phyloP scores from a whole-genome alignment of 306 rosid species.

The Vigna angularis region DNA sequence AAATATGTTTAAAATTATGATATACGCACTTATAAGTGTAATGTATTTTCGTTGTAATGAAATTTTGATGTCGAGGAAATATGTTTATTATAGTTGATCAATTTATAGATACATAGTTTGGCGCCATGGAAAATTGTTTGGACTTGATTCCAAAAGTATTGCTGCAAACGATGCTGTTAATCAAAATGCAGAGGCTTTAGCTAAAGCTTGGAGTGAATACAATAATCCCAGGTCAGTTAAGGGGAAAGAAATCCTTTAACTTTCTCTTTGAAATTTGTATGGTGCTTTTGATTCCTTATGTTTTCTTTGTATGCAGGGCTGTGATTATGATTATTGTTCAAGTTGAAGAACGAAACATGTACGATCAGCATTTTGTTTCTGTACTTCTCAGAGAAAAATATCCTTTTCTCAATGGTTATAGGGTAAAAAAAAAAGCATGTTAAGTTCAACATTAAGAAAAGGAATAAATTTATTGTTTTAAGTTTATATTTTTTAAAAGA shows the following conservation, averaged over 20 bases:
- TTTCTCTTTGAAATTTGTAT: not conserved
- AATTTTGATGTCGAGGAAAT: not conserved
- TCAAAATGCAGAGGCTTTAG: constrained; percentile 70
- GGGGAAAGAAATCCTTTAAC: constrained; percentile 24
- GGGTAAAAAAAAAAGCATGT: too few species aligned
- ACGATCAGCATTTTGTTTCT: constrained; percentile 87
- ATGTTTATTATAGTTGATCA: constrained; percentile 40
- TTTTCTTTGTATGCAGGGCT: constrained; percentile 61
- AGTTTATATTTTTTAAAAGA: too few species aligned
- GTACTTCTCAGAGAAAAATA: constrained; percentile 72
- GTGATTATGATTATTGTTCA: constrained; percentile 80
- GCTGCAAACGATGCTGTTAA: constrained; percentile 59
- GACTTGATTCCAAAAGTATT: constrained; percentile 68
- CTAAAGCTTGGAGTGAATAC: constrained; percentile 90
- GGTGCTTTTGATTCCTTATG: constrained; percentile 39
- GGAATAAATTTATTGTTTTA: too few species aligned
- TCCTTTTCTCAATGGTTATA: constrained; percentile 60
- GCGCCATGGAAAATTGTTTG: constrained; percentile 68
- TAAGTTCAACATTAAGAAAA: too few species aligned
- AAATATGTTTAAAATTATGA: not conserved
- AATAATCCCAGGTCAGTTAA: constrained; percentile 74
- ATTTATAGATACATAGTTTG: constrained; percentile 72
- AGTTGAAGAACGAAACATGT: constrained; percentile 90
- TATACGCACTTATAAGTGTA: constrained; percentile 4
- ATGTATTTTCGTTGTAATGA: constrained; percentile 12